Conservation (phyloP, 1,139 yeast species). For the Sugiyamaella xylanicola region DNA sequence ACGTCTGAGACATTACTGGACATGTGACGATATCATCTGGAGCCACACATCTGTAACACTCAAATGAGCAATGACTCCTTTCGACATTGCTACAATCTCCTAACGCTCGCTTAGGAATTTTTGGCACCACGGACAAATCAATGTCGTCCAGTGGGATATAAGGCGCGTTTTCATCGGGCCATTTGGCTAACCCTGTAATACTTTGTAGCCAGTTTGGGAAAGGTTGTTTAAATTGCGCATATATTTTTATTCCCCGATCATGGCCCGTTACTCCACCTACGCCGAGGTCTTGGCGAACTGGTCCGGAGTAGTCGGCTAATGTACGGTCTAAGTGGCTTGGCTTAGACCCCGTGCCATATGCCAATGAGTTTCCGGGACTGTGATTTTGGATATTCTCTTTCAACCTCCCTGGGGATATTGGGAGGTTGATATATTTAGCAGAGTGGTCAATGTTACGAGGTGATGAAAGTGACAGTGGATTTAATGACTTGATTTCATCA, state of each 20-base stretch:
- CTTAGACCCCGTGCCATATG: slow-evolving; percentile 15
- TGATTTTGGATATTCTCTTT: slow-evolving; percentile 2
- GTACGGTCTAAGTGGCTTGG: slow-evolving; percentile 10
- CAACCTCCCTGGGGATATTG: slow-evolving; percentile 2
- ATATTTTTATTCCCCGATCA: not conserved
- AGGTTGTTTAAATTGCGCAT: slow-evolving; percentile 25
- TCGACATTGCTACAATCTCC: slow-evolving; percentile 60
- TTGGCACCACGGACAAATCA: slow-evolving; percentile 55
- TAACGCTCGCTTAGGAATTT: slow-evolving; percentile 53
- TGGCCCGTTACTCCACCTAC: not conserved
- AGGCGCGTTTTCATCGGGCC: slow-evolving; percentile 91
- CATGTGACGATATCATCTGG: slow-evolving; percentile 79
- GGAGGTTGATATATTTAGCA: slow-evolving; percentile 6
- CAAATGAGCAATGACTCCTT: slow-evolving; percentile 72
- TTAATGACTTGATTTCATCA: not conserved
- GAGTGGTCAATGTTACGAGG: not conserved
- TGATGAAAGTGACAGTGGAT: not conserved
- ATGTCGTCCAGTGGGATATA: slow-evolving; percentile 78
- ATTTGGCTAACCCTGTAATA: slow-evolving; percentile 67
- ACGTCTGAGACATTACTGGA: slow-evolving; percentile 72
- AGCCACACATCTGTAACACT: slow-evolving; percentile 78
- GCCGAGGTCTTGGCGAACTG: not conserved
- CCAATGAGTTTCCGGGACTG: not conserved
- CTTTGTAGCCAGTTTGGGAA: slow-evolving; percentile 80
- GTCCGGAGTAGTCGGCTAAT: slow-evolving; percentile 3